phyloP scores from a whole-genome alignment of 148 eudicot genomes.

The Simmondsia chinensis region DNA sequence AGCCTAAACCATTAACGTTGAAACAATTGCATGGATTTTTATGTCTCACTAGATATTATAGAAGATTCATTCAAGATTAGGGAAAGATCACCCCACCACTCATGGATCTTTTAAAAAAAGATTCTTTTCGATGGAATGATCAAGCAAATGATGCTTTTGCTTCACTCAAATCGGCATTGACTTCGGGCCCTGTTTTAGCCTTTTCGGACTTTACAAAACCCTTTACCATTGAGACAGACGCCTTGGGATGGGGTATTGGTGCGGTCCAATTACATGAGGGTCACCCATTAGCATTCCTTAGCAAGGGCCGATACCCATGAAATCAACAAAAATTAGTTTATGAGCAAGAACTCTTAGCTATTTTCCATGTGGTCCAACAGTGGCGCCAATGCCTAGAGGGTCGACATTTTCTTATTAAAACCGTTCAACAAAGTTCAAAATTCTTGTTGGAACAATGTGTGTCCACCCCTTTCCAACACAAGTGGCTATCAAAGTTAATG shows the following conservation, averaged over 20 bases:
- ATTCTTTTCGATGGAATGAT: background rate
- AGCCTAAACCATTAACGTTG: no score
- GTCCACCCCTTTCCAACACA: background rate
- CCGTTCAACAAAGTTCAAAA: background rate
- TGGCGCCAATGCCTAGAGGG: background rate
- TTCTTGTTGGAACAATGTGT: background rate
- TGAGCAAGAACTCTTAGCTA: background rate
- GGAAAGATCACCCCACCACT: no score
- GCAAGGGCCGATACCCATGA: background rate
- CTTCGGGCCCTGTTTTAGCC: background rate
- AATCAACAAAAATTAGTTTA: background rate
- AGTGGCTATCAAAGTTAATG: background rate
- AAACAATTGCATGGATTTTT: no score
- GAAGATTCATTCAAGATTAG: no score
- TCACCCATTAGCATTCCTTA: background rate
- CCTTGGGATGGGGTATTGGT: background rate
- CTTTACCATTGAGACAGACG: background rate
- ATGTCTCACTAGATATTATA: no score
- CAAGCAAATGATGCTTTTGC: background rate
- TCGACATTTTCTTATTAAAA: background rate
- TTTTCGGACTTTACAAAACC: background rate
- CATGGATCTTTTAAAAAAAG: no score
- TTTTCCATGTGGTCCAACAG: background rate
- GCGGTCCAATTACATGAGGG: background rate
- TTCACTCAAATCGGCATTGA: background rate